Evolutionary conservation across 75 land plant species (phyloP), one percentile per base, ranked within the genome.

Genomic region (Pseudotsuga menziesii): DNA sequence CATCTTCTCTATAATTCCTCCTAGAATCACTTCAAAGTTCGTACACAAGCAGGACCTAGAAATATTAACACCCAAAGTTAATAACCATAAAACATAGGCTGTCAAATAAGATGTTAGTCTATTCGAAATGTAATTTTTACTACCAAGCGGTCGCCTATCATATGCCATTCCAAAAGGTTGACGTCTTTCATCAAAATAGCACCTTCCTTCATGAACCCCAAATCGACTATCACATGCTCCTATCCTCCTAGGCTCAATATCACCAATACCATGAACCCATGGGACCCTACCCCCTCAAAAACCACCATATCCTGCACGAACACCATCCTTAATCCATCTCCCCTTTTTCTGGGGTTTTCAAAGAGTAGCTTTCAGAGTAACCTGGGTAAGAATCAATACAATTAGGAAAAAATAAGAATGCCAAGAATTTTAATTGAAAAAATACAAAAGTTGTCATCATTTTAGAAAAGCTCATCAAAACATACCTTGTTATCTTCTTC

Each of bases 401-500:
- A n/a, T 16, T 57, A 27, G 70, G 29, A 17, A 2, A 71, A 36
- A 5, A 32, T 20, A 58, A 9, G 2, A 76, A 20, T 41, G 52
- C 19, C 32, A 59, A 58, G 19, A 17, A 17, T 13, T 5, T 11
- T 54, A 20, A 4, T 11, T 9, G 58, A 27, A 23, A 4, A 20
- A 27, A 78, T 32, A 15, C 56, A 71, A 55, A 32, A 12, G 11
- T 26, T 17, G 60, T n/a, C n/a, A n/a, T 4, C 32, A 5, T 73
- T 39, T 12, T 35, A 61, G 22, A n/a, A 17, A 23, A 29, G 23
- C 39, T 27, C 19, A 19, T 55, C 14, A 29, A 41, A 17, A 20
- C 36, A 72, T 61, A 84, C 86, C 89, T 81, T 81, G 17, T 72
- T 74, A 66, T 85, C 81, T 26, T 88, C 89, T 73, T 91, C 86